Base-by-base conservation (phyloP, 768 basidiomycete species). In the Trametes cubensis region DNA sequence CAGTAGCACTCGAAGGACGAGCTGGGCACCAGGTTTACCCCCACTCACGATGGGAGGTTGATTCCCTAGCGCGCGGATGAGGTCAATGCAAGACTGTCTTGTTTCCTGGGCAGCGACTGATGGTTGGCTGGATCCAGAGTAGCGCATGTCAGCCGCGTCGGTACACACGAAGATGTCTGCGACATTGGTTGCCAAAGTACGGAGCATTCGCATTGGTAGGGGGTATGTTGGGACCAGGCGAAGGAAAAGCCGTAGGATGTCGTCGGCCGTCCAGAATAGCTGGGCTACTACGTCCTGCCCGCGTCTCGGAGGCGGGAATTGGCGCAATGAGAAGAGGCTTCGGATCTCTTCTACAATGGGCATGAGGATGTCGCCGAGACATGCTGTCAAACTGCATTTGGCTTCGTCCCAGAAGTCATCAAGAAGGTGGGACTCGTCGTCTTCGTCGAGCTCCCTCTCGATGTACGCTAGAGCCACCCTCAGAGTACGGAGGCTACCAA, bases 391-490 rank as follows among this genome's bases (percentile, higher is more conserved):
- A 18, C 86, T 86, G 61, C 85, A 84, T 5, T 76, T 75, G 3
- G 81, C 76, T 64, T 87, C 85, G 6, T 79, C 77, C 88, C 89
- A 89, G 52, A 86, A 80, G 1, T 79, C 76, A 55, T 85, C 76
- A 14, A 89, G 72, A 11, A 85, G 74, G 14, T 74, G 77, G 79
- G 80, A 84, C 60, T 86, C 85, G 7, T 83, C 86, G 23, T 77
- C 73, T 20, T 82, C 81, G n/a, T 78, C 76, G 0, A 91, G 71
- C 49, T 86, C 85, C 21, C 77, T 77, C 30, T 77, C 71, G 8
- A 92, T 70, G 15, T 90, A 75, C 0, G 84, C 84, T 15, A 89
- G 67, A 0, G 89, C 85, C 28, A 89, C 84, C 2, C 89, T 83
- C 15, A 92, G 72, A 7, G 81, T 83, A 38, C 85, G 81, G 20